Base-by-base conservation (phyloP, 495 filamentous ascomycete species). In the Haplographium delicatum region DNA sequence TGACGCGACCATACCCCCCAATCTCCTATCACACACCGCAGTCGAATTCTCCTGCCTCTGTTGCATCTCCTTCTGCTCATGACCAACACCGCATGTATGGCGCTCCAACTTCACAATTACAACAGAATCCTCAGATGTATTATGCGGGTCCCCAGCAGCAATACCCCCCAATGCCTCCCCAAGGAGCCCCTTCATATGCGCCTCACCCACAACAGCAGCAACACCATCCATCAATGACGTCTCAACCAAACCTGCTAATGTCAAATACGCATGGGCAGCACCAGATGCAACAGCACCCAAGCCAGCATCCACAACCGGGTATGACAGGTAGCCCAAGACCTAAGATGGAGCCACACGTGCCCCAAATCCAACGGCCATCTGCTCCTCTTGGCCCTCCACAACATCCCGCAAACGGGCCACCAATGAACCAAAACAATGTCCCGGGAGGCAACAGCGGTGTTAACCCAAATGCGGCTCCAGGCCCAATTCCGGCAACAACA, bases 401-500 rank as follows among this genome's bases (percentile, higher is more conserved):
- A 56, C 73, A 58, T 57, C 46, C 60, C 61, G 2, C 72, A 38
- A 76, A 72, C 30, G 81, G 73, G 11, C 69, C 77, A 9, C 72
- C 78, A 27, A 72, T 84, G 18, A 69, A 83, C 61, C 62, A 75
- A 15, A 74, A 73, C 44, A 73, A 68, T 41, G 60, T 72, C 27
- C 60, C 67, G 33, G 40, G 38, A 10, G 47, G 42, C 0, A 63
- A 67, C 24, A 62, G 67, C 19, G 73, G 78, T 3, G 85, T 89
- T 38, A 95, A 93, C 50, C 81, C 86, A 10, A 96, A 87, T 60
- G 90, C 93, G 13, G 93, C 93, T 19, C 93, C 93, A n/a, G 93
- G 93, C 9, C 93, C 93, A 1, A 98, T 98, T 63, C 93, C 93
- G n/a, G 93, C 93, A 1, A 98, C 93, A 10, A 97, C 93, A 0